These are phyloP conservation scores for Diaporthe helianthi DNA, from an alignment of 2,329 filamentous ascomycete species.

Conservation along the genomic window DNA sequence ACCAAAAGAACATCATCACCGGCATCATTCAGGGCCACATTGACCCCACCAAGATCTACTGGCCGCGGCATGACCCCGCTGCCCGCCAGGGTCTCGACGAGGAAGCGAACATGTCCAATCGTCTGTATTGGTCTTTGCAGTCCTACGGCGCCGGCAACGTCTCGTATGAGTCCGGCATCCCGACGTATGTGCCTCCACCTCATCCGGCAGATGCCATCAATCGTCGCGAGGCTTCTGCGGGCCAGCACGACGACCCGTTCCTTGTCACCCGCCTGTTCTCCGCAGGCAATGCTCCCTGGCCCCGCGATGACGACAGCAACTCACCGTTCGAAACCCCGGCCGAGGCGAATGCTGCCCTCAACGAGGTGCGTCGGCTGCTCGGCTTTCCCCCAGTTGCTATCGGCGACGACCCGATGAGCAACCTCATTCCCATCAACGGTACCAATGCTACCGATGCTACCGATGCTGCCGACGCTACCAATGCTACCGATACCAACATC, in stretches of 20 bases:
- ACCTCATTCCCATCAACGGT: too few species aligned
- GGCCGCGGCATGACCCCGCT: background rate
- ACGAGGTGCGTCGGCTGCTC: background rate
- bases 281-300: background rate
- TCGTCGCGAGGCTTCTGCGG: too few species aligned
- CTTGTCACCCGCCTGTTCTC: background rate
- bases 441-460: too few species aligned
- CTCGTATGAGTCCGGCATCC: background rate
- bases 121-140: background rate
- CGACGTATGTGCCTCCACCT: too few species aligned
- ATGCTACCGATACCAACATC: background rate
- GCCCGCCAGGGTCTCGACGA: background rate
- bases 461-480: background rate
- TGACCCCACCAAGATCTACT: background rate
- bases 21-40: background rate
- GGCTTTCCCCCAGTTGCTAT: background rate
- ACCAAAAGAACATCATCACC: background rate
- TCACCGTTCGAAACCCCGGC: background rate
- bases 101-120: background rate
- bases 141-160: background rate
- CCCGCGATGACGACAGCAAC: too few species aligned
- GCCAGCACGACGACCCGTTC: background rate
- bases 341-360: background rate
- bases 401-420: too few species aligned
- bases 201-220: too few species aligned